Conservation (phyloP, 805 yeast species). For the Blastobotrys mokoenaii region DNA sequence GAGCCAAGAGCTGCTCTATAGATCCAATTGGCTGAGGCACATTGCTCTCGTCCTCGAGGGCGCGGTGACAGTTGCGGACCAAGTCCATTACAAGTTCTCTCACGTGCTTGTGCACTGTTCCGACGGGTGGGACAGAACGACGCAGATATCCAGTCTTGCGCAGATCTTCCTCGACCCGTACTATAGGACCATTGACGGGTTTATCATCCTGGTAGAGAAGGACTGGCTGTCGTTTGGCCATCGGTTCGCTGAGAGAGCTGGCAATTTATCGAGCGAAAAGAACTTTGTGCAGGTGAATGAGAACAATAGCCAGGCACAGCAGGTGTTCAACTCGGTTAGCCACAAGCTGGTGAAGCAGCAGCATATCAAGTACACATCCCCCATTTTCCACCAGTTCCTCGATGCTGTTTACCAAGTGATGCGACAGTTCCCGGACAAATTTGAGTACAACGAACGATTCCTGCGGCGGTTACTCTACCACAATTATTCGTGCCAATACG, state of each 20-base stretch:
- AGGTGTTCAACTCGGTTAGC: constrained; percentile 41
- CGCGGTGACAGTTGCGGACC: constrained; percentile 68
- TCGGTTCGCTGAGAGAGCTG: constrained; percentile 74
- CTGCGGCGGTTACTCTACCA: constrained; percentile 79
- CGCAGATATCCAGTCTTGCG: constrained; percentile 77
- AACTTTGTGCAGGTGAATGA: constrained; percentile 22
- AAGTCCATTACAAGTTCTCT: constrained; percentile 74
- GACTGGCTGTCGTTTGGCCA: constrained; percentile 97
- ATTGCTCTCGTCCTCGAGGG: constrained; percentile 61
- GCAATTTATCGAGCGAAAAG: constrained; percentile 48
- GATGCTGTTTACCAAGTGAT: constrained; percentile 80
- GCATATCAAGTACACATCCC: constrained; percentile 62
- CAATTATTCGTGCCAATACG: constrained; percentile 88
- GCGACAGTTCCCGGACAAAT: constrained; percentile 58
- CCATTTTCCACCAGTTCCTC: constrained; percentile 87
- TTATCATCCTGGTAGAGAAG: constrained; percentile 76
- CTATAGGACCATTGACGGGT: constrained; percentile 81
- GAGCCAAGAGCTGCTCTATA: constrained; percentile 48
- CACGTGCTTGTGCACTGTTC: constrained; percentile 89
- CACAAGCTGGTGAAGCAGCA: constrained; percentile 42
- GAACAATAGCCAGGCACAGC: constrained; percentile 32
- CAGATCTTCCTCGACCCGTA: constrained; percentile 87
- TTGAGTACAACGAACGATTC: constrained; percentile 86
- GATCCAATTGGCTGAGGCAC: constrained; percentile 75
- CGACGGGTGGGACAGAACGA: constrained; percentile 98